Evolutionary conservation across 441 rosid genomes (phyloP), one percentile per base, ranked within the genome.

Genomic region (Populus hybrid): DNA sequence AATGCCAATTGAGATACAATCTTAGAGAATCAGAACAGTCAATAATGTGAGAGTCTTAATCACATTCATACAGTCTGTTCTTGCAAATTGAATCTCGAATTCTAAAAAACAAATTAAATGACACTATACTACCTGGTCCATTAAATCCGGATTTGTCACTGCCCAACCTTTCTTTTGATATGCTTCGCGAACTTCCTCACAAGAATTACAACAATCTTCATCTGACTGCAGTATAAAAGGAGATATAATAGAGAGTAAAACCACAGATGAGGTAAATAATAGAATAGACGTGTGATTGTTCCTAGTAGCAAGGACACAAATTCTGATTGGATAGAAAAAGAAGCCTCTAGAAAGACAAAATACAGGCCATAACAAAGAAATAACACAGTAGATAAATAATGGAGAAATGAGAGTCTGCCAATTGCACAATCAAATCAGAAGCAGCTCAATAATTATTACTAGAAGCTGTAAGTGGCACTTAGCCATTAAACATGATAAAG

Each of bases 101-200:
- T 14, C 28, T 20, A 40, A 40, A 40, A 40, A 76, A 68, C 45
- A 71, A 77, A 53, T 69, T 11, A 2, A 50, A 64, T 9, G 35
- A 70, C 50, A 74, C 67, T 56, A 64, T 72, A 83, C 76, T n/a
- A n/a, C n/a, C n/a, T n/a, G n/a, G n/a, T n/a, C n/a, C n/a, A n/a
- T n/a, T n/a, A n/a, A n/a, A n/a, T 92, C 96, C 7, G 93, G 94
- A 89, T 96, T 90, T 53, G 98, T 80, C 64, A 96, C 29, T 3
- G 90, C 96, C 99, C 99, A 94, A 50, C 99, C 99, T 90, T 93
- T 96, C 87, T 88, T 94, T 78, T 92, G 84, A 83, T 96, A 96
- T 80, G 98, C 98, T 84, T 92, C 98, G 79, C 91, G 99, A 79
- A 96, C 99, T 38, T 94, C 99, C 83, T 96, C 99, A 74, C 99